Evolutionary conservation across 805 yeast genomes (phyloP), one percentile per base, ranked within the genome.

Genomic region (Metschnikowia drakensbergensis): DNA sequence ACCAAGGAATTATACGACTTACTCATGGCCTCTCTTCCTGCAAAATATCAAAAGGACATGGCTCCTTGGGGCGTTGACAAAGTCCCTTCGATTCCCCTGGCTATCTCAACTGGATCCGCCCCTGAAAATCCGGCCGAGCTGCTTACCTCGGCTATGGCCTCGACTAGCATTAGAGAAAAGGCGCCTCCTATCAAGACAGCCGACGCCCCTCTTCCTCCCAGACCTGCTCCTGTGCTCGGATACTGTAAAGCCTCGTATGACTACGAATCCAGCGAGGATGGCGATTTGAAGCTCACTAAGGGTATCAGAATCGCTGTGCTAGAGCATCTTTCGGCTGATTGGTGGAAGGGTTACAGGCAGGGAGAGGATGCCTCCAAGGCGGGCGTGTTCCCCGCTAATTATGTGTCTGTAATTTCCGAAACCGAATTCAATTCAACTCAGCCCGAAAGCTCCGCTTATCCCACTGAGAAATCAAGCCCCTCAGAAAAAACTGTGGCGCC

Each of bases 381-480:
- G 6, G 99, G 98, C 37, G 83, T 91, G 61, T 91, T 94, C 71
- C 99, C 99, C 6, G 72, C 92, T 1, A 88, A 88, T 64, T 92
- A 94, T 61, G 96, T 90, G 43, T 76, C 54, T 25, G 53, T 75
- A 36, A 61, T 76, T 3, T 56, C 71, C 9, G 66, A 62, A 48
- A 55, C 64, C 23, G 75, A 72, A 42, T 67, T 62, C 49, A 52
- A 56, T 28, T 25, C 42, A 46, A 62, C 65, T 5, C 50, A 57
- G 10, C 48, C 54, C 7, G 64, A 59, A 48, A 57, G 59, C 45
- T 54, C 51, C n/a, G 26, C 49, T 17, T 32, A 11, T 9, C n/a
- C 26, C 11, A 10, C 8, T 22, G 33, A 32, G 31, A 33, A 42
- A 17, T 6, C 17, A 3, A 17, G 17, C 23, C 9, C 17, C 10